Evolutionary conservation across 768 basidiomycete species (phyloP).

Genomic region (Termitomyces sp.): DNA sequence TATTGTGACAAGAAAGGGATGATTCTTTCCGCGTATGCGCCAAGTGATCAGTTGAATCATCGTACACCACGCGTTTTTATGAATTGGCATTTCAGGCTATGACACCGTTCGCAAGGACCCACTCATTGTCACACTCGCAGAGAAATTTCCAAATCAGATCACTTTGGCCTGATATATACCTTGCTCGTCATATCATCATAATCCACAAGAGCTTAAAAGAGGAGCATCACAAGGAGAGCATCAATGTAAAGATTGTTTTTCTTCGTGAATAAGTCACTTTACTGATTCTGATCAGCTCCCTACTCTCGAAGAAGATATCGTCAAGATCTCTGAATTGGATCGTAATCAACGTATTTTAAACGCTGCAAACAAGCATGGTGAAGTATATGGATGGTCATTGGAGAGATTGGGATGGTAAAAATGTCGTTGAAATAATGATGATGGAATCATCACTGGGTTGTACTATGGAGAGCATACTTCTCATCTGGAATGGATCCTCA

Average conservation of each 20-base stretch:
- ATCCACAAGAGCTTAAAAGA: slow-evolving; percentile 48
- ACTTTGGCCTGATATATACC: slow-evolving; percentile 53
- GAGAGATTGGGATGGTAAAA: slow-evolving; percentile 38
- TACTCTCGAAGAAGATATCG: slow-evolving; percentile 41
- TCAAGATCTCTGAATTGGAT: slow-evolving; percentile 44
- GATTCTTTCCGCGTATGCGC: slow-evolving; percentile 46
- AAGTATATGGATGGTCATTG: slow-evolving; percentile 37
- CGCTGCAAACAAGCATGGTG: slow-evolving; percentile 30
- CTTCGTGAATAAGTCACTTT: background rate
- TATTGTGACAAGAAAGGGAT: slow-evolving; percentile 53
- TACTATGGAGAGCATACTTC: background rate
- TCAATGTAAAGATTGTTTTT: slow-evolving; percentile 35
- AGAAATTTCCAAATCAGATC: slow-evolving; percentile 49
- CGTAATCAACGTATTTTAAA: slow-evolving; percentile 40
- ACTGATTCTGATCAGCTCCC: slow-evolving; percentile 29
- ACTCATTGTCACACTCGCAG: slow-evolving; percentile 40
- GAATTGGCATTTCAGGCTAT: slow-evolving; percentile 31
- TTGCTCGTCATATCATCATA: slow-evolving; percentile 41
- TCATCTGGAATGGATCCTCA: background rate
- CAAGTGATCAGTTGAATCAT: slow-evolving; percentile 32
- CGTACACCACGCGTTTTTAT: background rate
- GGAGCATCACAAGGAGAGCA: slow-evolving; percentile 48
- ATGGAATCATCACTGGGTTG: no score
- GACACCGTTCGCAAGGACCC: slow-evolving; percentile 45
- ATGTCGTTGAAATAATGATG: no score